Conservation (phyloP, 202 grass and related monocot genomes). For the Saccharum hybrid region DNA sequence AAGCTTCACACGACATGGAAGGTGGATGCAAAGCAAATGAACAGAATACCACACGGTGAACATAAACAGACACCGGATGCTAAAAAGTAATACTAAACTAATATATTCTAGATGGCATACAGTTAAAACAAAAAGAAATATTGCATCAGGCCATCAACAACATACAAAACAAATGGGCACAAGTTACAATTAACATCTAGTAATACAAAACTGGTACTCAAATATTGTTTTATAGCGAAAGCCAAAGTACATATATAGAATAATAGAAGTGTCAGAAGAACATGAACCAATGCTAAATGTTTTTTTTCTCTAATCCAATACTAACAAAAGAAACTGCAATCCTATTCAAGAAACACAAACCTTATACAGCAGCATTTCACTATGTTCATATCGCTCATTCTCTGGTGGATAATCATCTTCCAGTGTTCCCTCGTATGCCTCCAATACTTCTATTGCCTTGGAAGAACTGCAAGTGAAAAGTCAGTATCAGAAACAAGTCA, state of each 20-base stretch:
- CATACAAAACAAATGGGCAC: slow-evolving; percentile 11
- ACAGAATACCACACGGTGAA: slow-evolving; percentile 3
- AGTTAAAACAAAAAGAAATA: slow-evolving; percentile 21
- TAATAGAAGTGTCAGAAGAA: neutral
- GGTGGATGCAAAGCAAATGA: neutral
- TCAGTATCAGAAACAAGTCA: slow-evolving; percentile 15
- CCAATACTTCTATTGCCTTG: slow-evolving; percentile 96
- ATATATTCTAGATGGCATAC: slow-evolving; percentile 8
- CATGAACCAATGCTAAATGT: neutral
- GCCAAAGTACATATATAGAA: slow-evolving; percentile 20
- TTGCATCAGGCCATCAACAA: neutral
- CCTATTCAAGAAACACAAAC: slow-evolving; percentile 44
- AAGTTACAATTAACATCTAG: neutral
- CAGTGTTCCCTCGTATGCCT: slow-evolving; percentile 95
- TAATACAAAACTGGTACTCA: slow-evolving; percentile 10
- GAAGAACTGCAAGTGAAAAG: slow-evolving; percentile 59
- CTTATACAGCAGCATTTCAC: slow-evolving; percentile 99
- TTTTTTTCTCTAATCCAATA: slow-evolving; percentile 1
- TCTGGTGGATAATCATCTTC: slow-evolving; percentile 99
- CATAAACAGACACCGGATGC: neutral
- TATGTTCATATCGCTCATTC: slow-evolving; percentile 94
- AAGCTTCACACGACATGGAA: slow-evolving; percentile 24
- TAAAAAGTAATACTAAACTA: slow-evolving; percentile 24
- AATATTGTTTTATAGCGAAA: slow-evolving; percentile 8
- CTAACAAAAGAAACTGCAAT: neutral